Evolutionary conservation across 164 flowering plant species (phyloP), one percentile per base, ranked within the genome.

Genomic region (Magnolia sinica): DNA sequence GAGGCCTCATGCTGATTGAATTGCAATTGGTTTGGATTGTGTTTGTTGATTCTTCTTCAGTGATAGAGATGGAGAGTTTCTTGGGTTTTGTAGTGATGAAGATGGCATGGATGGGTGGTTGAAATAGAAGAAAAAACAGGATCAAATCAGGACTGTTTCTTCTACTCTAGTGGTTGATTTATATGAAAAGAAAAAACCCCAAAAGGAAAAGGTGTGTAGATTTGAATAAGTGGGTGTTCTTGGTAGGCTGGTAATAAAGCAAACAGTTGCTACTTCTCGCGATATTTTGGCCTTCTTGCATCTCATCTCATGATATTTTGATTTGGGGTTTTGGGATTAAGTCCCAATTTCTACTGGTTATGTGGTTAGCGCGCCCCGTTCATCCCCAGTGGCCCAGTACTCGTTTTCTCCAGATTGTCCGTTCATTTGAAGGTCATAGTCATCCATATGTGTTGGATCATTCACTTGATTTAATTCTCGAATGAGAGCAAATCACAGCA

Each of bases 1-100:
- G 78, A 50, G 80, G 80, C 78, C 80, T 81, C 83, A 83, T 83
- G 68, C n/a, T 76, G 68, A 49, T 61, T 1, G n/a, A 59, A 23
- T 3, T 11, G n/a, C n/a, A 70, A 13, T 20, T 16, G 24, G 68
- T 16, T 18, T 63, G 61, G 59, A 22, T 19, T 20, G 10, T 49
- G 27, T 29, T 76, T 58, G 22, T 52, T 68, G 55, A 7, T 64
- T 55, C 61, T 51, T 77, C 61, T 45, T 64, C 68, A 4, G 59
- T 50, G 29, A 11, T 13, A 64, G 77, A 18, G 72, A 19, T 18
- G 23, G 68, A 63, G 18, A 7, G 4, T 71, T 50, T 74, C 69
- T 58, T 74, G 67, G 76, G 67, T 59, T 76, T 23, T 82, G 79
- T 63, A 58, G 50, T 71, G 76, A 20, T 14, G 81, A 75, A 37